Evolutionary conservation across 305 asterid genomes (phyloP), one percentile per base, ranked within the genome.

Genomic region (Fraxinus latifolia): DNA sequence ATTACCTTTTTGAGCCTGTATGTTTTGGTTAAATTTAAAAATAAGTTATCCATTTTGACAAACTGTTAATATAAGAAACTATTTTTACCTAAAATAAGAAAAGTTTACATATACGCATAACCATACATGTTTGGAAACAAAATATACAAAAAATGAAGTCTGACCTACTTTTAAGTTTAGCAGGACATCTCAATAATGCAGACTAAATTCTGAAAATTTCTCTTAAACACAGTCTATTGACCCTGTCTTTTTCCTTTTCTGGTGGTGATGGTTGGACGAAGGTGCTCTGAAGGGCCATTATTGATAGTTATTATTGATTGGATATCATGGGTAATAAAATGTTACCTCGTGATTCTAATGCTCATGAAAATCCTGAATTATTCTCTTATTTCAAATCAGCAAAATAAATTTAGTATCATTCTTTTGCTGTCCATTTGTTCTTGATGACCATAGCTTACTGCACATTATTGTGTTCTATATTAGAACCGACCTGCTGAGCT

Each of bases 401-500:
- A 68, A 68, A 68, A 29, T 29, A 68, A 27, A 29, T 29, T 68
- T 29, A 12, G 74, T 27, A 2, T 68, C 21, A 68, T 68, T 68
- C 19, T 29, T 29, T 3, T 68, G 21, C 37, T 68, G 11, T 11
- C 39, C 37, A 68, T 68, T 29, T 68, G 74, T 29, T 68, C 74
- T 68, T 29, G 74, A 27, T 68, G 74, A 68, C 74, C 37, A 79
- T 39, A 67, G n/a, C 65, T 79, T 32, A n/a, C 17, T n/a, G 47
- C 47, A 4, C 79, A 15, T 5, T 78, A 11, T 82, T 81, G 9
- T 84, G 4, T 31, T 83, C 44, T 83, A 76, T 82, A 76, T 62
- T 88, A 95, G 98, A 96, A 96, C 84, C 99, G 98, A 27, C 97
- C 99, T 80, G 98, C 98, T 82, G 98, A 95, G 94, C 87, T 95